phyloP scores from a whole-genome alignment of 495 filamentous ascomycete genomes.

The Cercophora sp. region DNA sequence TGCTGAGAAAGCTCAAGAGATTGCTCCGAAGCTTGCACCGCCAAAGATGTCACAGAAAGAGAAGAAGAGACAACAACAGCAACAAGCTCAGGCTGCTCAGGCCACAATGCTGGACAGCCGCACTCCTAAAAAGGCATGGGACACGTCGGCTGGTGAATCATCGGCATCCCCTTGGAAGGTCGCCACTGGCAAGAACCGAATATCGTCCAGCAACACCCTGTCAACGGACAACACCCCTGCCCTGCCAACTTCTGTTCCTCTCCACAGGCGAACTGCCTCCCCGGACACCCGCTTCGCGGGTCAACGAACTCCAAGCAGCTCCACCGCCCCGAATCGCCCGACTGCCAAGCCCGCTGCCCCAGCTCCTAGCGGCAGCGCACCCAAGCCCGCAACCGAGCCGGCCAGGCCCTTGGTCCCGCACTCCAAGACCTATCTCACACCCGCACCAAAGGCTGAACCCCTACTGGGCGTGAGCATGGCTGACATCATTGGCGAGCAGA shows the following conservation, averaged over 20 bases:
- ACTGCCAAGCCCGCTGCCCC: constrained; percentile 6
- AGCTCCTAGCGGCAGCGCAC: constrained; percentile 10
- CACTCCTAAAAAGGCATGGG: constrained; percentile 32
- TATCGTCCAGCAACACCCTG: constrained; percentile 28
- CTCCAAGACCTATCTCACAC: constrained; percentile 48
- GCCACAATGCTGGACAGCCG: constrained; percentile 15
- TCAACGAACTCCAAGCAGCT: constrained; percentile 32
- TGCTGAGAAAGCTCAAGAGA: constrained; percentile 42
- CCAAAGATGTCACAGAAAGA: constrained; percentile 83
- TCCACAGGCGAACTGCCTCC: constrained; percentile 45
- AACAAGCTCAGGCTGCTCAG: constrained; percentile 46
- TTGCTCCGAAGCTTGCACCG: constrained; percentile 27
- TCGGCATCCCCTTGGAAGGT: constrained; percentile 71
- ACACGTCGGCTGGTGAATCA: constrained; percentile 18
- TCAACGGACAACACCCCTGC: constrained; percentile 34
- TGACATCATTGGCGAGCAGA: constrained; percentile 86
- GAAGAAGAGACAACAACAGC: constrained; percentile 72
- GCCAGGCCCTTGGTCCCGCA: constrained; percentile 38
- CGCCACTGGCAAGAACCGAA: constrained; percentile 31
- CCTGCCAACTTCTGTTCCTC: constrained; percentile 40
- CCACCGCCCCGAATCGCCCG: constrained; percentile 1
- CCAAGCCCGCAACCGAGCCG: constrained; percentile 10
- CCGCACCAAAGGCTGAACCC: constrained; percentile 47
- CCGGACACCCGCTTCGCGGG: constrained; percentile 54
- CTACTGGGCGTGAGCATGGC: constrained; percentile 66